These are phyloP conservation scores for Aurinia saxatilis DNA, from an alignment of 345 rosid genomes.

Conservation along the genomic window DNA sequence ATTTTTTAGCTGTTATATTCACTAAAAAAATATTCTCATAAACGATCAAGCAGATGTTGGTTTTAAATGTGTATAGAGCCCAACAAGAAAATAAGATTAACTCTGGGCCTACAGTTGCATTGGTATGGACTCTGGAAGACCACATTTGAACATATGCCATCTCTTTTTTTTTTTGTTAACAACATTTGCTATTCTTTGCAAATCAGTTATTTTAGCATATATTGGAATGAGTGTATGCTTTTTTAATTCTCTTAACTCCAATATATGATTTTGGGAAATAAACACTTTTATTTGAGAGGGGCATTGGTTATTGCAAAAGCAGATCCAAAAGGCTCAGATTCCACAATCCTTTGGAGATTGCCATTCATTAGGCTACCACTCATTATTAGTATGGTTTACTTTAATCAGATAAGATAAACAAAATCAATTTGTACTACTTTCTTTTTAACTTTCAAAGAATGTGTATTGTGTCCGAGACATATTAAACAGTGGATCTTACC, in stretches of 20 bases:
- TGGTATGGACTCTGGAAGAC: background rate
- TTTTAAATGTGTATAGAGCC: too few species aligned
- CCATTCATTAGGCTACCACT: conserved; percentile 17
- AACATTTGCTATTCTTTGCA: background rate
- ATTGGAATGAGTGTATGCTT: background rate
- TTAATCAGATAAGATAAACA: background rate
- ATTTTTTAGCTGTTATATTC: too few species aligned
- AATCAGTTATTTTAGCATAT: background rate
- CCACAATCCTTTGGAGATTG: conserved; percentile 8
- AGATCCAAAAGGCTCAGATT: conserved; percentile 10
- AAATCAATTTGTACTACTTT: background rate
- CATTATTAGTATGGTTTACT: background rate
- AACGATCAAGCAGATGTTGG: too few species aligned
- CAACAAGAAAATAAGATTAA: too few species aligned
- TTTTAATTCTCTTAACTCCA: too few species aligned
- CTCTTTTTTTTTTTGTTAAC: background rate
- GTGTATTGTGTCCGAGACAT: too few species aligned
- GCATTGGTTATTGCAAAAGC: conserved; percentile 15
- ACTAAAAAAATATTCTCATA: too few species aligned
- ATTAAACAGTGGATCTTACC: too few species aligned
- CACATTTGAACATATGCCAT: background rate
- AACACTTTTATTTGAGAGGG: conserved; percentile 17
- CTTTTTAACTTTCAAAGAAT: too few species aligned
- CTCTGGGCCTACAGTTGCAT: background rate
- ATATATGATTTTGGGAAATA: conserved; percentile 9